A percentile compares a stretch with the other conserved stretches of the same genome.
These are phyloP conservation scores for Ensete glaucum DNA, from an alignment of 176 grass and related monocot species.

Conservation along the genomic window DNA sequence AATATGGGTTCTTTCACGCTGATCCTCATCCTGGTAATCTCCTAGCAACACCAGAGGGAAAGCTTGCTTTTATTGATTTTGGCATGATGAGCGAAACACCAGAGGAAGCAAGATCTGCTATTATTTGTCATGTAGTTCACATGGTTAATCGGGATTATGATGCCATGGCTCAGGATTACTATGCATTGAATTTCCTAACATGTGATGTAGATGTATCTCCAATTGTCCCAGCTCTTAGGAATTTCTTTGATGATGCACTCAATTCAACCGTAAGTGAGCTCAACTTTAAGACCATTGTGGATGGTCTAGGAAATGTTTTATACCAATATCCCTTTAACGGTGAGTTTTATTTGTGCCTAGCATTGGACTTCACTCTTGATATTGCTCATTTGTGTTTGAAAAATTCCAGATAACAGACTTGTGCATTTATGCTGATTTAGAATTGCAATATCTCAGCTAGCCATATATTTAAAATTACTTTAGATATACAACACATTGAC, in stretches of 20 bases:
- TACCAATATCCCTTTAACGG: slow-evolving; percentile 95
- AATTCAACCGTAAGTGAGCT: slow-evolving; percentile 94
- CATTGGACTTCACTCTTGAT: not conserved
- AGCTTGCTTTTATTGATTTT: slow-evolving; percentile 95
- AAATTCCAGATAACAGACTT: not conserved
- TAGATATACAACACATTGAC: too few species aligned
- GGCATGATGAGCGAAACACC: slow-evolving; percentile 99
- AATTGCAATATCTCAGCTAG: not conserved
- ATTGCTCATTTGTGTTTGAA: not conserved
- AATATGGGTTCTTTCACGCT: slow-evolving; percentile 89
- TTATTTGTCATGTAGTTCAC: slow-evolving; percentile 91
- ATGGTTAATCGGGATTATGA: slow-evolving; percentile 97
- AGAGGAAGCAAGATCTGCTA: slow-evolving; percentile 82
- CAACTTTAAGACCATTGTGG: slow-evolving; percentile 94
- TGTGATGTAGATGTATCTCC: slow-evolving; percentile 80
- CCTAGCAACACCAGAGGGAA: slow-evolving; percentile 82
- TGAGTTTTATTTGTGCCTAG: slow-evolving; percentile 19
- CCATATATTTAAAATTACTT: too few species aligned
- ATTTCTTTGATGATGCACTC: slow-evolving; percentile 89
- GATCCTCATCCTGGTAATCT: slow-evolving; percentile 98
- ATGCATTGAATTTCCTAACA: slow-evolving; percentile 78
- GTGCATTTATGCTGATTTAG: not conserved
- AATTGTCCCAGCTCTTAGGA: slow-evolving; percentile 76
- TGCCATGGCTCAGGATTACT: slow-evolving; percentile 95
- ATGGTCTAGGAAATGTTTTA: slow-evolving; percentile 80